Percentiles rank a stretch among this genome's conserved stretches.
These are phyloP conservation scores for Rhodotorula sp. DNA, from an alignment of 1,284 basidiomycete species.

Conservation along the genomic window DNA sequence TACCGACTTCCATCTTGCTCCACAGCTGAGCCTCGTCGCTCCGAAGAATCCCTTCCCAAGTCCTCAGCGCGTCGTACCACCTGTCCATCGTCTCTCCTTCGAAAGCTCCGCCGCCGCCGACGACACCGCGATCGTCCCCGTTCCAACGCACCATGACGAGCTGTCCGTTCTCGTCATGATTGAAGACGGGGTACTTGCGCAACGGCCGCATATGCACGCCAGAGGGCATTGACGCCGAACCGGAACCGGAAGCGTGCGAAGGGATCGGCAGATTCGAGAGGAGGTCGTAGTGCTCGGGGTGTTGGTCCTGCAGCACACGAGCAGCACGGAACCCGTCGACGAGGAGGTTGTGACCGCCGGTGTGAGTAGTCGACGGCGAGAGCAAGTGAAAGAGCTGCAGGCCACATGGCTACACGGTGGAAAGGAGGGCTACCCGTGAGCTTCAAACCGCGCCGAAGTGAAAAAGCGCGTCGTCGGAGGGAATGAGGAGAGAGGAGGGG, in stretches of 20 bases:
- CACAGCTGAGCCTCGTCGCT: constrained; percentile 84
- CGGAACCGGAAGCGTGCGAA: constrained; percentile 84
- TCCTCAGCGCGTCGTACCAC: constrained; percentile 77
- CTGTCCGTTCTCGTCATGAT: constrained; percentile 66
- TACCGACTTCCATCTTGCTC: constrained; percentile 82
- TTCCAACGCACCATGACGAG: constrained; percentile 86
- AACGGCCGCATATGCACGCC: constrained; percentile 65
- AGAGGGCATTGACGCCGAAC: constrained; percentile 63
- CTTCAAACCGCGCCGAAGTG: background rate
- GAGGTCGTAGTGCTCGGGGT: constrained; percentile 70
- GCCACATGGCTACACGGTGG: constrained; percentile 72
- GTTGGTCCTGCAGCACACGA: constrained; percentile 66
- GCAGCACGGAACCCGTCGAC: constrained; percentile 95
- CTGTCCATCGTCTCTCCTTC: constrained; percentile 48
- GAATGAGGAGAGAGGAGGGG: too few relatives aligned
- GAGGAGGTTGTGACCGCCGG: constrained; percentile 82
- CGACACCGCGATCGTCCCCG: constrained; percentile 84
- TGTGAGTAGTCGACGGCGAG: constrained; percentile 59
- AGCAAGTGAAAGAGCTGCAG: constrained; percentile 94
- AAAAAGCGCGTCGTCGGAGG: too few relatives aligned
- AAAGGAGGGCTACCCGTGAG: background rate
- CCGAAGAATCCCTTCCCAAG: constrained; percentile 73
- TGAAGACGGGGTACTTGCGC: constrained; percentile 50
- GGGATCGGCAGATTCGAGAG: constrained; percentile 70
- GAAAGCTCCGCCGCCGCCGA: constrained; percentile 63